Evolutionary conservation across 805 yeast species (phyloP), one percentile per base, ranked within the genome.

Genomic region (Candida insectorum): DNA sequence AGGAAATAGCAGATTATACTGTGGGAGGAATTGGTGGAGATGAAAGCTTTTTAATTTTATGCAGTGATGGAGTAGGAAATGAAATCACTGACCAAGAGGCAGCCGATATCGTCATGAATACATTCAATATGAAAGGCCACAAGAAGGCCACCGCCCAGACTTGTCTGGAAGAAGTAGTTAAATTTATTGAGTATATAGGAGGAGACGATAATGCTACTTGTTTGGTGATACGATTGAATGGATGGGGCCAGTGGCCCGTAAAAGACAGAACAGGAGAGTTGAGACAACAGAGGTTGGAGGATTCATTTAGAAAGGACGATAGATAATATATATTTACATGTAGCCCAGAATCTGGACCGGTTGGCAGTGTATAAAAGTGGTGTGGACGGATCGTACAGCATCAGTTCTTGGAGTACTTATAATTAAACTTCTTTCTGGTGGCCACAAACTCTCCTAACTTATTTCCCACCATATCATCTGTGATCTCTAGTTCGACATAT

Each of bases 151-250:
- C 88, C 0, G 96, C 97, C 1, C 95, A 85, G 48, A 73, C 65
- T 28, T 85, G 94, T 23, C 89, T 97, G 0, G 79, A 76, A 40
- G 97, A 89, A 53, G 84, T 93, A 13, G 77, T 91, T 9, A 73
- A 79, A 47, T 93, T 80, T 54, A 82, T 88, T 8, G 88, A 83
- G 52, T 85, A 85, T 26, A 73, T 89, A 6, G 95, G 95, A 10
- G 93, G 95, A 2, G 88, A 85, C 49, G 98, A 93, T 56, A 93
- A 93, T 59, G 95, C 97, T n/a, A 87, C 97, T 2, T 87, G 96
- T 54, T 51, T 83, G 41, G 85, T 93, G 4, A 58, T 91, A 8
- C 66, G 94, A 39, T 63, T 93, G 36, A 71, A 74, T 22, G 96
- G 96, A 7, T 93, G 98, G 98, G 96, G 96, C 5, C 73, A 78